Evolutionary conservation across 805 yeast genomes (phyloP), one percentile per base, ranked within the genome.

Genomic region (Tetrapisispora taiwanensis): DNA sequence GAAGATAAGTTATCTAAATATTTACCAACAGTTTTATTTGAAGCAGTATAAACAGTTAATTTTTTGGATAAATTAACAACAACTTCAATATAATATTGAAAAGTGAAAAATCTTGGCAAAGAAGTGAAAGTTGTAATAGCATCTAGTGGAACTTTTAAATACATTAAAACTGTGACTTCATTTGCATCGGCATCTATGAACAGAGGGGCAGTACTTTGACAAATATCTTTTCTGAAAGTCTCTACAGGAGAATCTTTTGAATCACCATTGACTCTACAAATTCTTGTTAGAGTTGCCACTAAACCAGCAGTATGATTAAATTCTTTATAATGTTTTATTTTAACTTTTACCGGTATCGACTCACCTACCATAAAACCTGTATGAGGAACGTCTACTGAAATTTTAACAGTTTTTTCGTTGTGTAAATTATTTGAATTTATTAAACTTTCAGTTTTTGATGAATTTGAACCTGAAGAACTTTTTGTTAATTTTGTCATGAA

Each of bases 71-170:
- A 64, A 55, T 88, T 88, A n/a, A 84, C 77, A 45, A 86, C 71
- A 3, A 84, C 88, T 59, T 88, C 97, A 14, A 88, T 67, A 56
- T 82, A 84, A 59, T 89, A 88, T 56, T 84, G 90, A 61, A 88
- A 88, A 3, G 87, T 73, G 8, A 87, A 86, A 39, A 81, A 65
- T 18, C 50, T 52, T 38, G 51, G 52, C 42, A 84, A 75, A 1
- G 84, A 83, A 15, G 76, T 71, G 13, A 86, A 84, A 0, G 95
- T 84, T 0, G 95, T 94, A 58, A 88, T 86, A 0, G 84, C 79
- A 53, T 88, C 95, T 0, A 83, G 76, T 0, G 97, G 96, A 0
- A 88, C 79, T 48, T 79, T 70, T 18, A 88, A 62, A 34, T 76
- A 73, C 0, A 89, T 76, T 28, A 75, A 75, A 9, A 81, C 69